A percentile compares a stretch with the other conserved stretches of the same genome.
Conservation (phyloP, 345 rosid genomes). For the Brassica rapa region DNA sequence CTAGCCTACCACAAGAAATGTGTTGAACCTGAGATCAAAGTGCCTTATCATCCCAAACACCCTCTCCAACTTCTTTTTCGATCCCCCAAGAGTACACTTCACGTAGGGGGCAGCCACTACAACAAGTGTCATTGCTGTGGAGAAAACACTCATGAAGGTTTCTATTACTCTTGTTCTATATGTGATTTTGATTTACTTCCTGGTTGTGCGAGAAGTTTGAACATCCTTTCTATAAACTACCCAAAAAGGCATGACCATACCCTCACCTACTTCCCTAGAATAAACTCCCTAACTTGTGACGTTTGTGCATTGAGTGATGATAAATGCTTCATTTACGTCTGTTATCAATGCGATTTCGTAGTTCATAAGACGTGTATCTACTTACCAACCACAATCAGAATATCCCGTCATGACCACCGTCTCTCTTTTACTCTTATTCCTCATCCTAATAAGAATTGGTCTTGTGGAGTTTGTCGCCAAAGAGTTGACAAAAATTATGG, state of each 20-base stretch:
- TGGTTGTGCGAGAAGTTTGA: not conserved
- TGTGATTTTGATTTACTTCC: not conserved
- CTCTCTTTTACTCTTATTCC: not conserved
- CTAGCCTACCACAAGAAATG: not conserved
- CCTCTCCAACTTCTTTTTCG: not conserved
- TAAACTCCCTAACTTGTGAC: not conserved
- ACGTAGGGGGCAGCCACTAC: not conserved
- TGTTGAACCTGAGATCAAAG: not conserved
- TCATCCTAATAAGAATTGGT: no score
- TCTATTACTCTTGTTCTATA: not conserved
- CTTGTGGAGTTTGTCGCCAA: no score
- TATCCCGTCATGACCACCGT: not conserved
- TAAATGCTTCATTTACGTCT: not conserved
- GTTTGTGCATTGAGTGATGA: slow-evolving; percentile 4
- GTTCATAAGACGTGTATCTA: not conserved
- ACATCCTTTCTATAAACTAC: not conserved
- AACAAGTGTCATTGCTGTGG: not conserved
- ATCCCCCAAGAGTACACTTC: not conserved
- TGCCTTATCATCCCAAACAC: not conserved
- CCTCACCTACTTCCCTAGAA: not conserved
- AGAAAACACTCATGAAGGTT: not conserved
- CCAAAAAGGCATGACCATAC: not conserved
- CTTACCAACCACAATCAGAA: not conserved
- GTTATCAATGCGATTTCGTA: not conserved
- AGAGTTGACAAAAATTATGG: not conserved